These are phyloP conservation scores for Spirogloea muscicola DNA, from an alignment of 139 green algal genomes.

Conservation along the genomic window DNA sequence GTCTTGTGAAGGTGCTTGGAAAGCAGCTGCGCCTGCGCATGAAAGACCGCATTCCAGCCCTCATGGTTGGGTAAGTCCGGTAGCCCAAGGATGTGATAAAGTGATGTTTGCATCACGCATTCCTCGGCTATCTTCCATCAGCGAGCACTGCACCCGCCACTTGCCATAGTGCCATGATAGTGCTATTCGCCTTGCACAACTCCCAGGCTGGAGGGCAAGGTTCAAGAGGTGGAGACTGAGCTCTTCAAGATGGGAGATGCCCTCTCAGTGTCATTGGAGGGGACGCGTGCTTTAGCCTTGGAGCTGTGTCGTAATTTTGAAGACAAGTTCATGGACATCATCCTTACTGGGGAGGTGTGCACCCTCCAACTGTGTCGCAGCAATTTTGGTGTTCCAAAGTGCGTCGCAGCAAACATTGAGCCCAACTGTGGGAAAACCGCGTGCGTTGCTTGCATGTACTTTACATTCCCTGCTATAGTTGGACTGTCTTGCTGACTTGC, in stretches of 20 bases:
- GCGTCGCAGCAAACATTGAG: too few species aligned
- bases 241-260: conserved; percentile 66
- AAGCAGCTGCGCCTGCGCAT: conserved; percentile 1
- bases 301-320: conserved; percentile 86
- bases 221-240: conserved; percentile 67
- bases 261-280: conserved; percentile 64
- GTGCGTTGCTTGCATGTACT: too few species aligned
- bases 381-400: too few species aligned
- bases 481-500: too few species aligned
- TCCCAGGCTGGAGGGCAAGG: conserved; percentile 13
- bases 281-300: conserved; percentile 58
- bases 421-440: too few species aligned
- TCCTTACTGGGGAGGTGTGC: too few species aligned
- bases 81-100: not conserved
- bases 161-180: too few species aligned
- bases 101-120: too few species aligned
- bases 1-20: not conserved
- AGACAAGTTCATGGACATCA: conserved; percentile 64
- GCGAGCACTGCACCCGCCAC: too few species aligned
- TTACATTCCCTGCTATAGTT: too few species aligned
- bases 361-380: too few species aligned
- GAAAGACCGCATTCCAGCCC: conserved; percentile 23
- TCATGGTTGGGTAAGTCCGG: conserved; percentile 18
- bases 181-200: not conserved
- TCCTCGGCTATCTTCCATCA: too few species aligned